Evolutionary conservation across 352 stramenopile genomes (phyloP), one percentile per base, ranked within the genome.

Genomic region (Phytophthora sojae): DNA sequence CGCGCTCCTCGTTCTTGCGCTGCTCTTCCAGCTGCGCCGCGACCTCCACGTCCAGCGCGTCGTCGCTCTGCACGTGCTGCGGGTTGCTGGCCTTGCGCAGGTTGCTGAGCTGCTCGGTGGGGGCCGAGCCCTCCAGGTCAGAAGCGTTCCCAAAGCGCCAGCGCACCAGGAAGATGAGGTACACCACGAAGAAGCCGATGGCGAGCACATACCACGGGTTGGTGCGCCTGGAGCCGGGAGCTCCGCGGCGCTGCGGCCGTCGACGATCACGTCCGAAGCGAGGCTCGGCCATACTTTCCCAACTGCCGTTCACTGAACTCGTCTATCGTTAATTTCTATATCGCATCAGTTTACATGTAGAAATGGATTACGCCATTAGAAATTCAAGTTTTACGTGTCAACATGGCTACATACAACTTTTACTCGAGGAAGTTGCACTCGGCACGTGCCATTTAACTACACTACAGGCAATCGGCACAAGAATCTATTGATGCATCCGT

Each of bases 41-140:
- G 21, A 71, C 71, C 29, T 71, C 59, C 42, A 69, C 68, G 32
- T 69, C 57, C 12, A 75, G n/a, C 5, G 61, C 65, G 8, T 64
- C 61, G 14, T 77, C 65, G 15, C 47, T 64, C n/a, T 69, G 56
- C 30, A 57, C 35, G 4, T 61, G 45, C 26, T 69, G 21, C 0
- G 57, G 51, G 45, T 68, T 61, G 44, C 59, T 77, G 21, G 64
- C 60, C 30, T 77, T 73, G 32, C 71, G 65, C 47, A 81, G 61
- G 45, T 77, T 78, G 45, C 61, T 81, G 61, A 81, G 47, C 65
- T 77, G 69, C 25, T 76, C 42, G 17, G 73, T 77, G 23, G 61
- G 55, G 2, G 61, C 62, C 0, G 50, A 68, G 19, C 63, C 64
- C 51, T 70, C 50, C 17, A 69, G 47, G 39, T 62, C 57, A 11